Conservation (phyloP, 306 rosid species). For the Adenanthera pavonina region DNA sequence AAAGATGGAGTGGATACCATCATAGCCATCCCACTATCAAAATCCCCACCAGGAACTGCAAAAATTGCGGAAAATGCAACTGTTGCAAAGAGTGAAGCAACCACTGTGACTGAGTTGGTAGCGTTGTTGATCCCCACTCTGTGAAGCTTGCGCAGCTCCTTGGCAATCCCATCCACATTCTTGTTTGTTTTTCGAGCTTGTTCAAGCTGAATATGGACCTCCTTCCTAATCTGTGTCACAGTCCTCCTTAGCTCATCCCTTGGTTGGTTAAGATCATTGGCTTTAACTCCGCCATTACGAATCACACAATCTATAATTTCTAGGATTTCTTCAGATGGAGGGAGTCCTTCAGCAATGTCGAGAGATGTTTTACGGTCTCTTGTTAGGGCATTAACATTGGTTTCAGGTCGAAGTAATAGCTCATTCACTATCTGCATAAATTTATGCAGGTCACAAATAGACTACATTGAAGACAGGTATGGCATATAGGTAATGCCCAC, state of each 20-base stretch:
- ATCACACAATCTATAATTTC: slow-evolving; percentile 65
- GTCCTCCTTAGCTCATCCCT: slow-evolving; percentile 83
- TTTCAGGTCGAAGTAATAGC: slow-evolving; percentile 59
- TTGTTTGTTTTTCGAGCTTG: slow-evolving; percentile 81
- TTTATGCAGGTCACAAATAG: slow-evolving; percentile 9
- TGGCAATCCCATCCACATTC: slow-evolving; percentile 77
- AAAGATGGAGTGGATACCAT: slow-evolving; percentile 53
- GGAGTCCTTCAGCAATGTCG: slow-evolving; percentile 85
- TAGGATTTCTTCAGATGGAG: slow-evolving; percentile 66
- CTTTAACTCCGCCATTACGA: slow-evolving; percentile 65
- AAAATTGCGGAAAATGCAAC: slow-evolving; percentile 89
- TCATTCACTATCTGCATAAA: slow-evolving; percentile 85
- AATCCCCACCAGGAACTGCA: slow-evolving; percentile 86
- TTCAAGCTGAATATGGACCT: slow-evolving; percentile 82
- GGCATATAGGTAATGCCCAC: not conserved
- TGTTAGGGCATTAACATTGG: slow-evolving; percentile 76
- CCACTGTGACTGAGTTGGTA: slow-evolving; percentile 84
- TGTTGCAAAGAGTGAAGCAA: slow-evolving; percentile 84
- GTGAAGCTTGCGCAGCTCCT: slow-evolving; percentile 74
- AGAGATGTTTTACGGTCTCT: slow-evolving; percentile 84
- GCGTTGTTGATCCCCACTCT: slow-evolving; percentile 81
- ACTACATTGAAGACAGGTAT: slow-evolving; percentile 11
- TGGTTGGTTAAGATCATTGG: slow-evolving; percentile 82
- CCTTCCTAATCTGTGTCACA: slow-evolving; percentile 72
- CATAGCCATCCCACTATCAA: slow-evolving; percentile 58